Evolutionary conservation across 805 yeast species (phyloP), one percentile per base, ranked within the genome.

Genomic region (Kregervanrija pseudodelftensis): DNA sequence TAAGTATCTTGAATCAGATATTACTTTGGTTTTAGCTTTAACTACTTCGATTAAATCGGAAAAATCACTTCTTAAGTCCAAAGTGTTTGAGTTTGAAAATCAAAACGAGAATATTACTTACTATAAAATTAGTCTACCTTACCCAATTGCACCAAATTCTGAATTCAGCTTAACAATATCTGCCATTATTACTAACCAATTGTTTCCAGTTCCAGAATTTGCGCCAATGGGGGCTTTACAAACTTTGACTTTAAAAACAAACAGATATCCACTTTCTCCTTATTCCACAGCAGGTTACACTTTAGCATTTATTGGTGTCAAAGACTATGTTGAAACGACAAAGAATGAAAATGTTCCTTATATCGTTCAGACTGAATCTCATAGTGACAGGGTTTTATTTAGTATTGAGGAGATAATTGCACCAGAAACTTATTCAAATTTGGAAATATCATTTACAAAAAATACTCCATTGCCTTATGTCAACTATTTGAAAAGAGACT

Each of bases 121-220:
- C 57, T 80, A 75, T 60, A 62, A 66, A 46, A 49, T 87, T 30
- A 60, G 57, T 33, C 66, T 89, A 41, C 85, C 86, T 11, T 68
- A 69, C 38, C 85, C 93, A 35, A 66, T 90, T 44, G 74, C 82
- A 9, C 85, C 95, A 28, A 77, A 79, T 33, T 72, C 79, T 17
- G 64, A 65, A 31, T 60, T 71, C 39, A 67, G 71, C 33, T 56
- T 91, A 38, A 63, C 66, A 34, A 64, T 82, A 13, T 69, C 76
- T 31, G 64, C 71, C 48, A 74, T 77, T 2, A 66, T 74, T 45
- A 69, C 76, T 31, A 68, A 72, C 46, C 60, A 66, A 33, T 55
- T 81, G 40, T 48, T 53, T 42, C 87, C 97, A 36, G 60, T 74
- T 42, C 97, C 98, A 1, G 73, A 70, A 42, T 65, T 70, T 48